These are phyloP conservation scores for Fusarium abutilonis DNA, from an alignment of 2,329 filamentous ascomycete genomes.

Conservation along the genomic window DNA sequence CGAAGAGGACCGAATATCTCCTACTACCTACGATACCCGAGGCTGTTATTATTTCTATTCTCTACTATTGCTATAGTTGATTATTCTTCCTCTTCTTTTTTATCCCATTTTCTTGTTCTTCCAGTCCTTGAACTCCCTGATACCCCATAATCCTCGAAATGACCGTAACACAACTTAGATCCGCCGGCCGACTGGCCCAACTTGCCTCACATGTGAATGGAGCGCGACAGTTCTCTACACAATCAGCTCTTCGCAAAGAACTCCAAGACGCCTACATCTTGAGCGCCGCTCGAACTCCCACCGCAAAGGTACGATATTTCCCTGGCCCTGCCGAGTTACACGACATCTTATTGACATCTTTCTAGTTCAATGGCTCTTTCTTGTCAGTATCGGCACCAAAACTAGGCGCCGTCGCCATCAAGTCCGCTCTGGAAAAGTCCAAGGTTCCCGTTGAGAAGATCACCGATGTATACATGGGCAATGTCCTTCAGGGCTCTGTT, in stretches of 20 bases:
- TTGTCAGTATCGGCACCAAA: constrained; percentile 83
- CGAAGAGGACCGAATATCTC: constrained; percentile 50
- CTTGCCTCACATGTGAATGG: constrained; percentile 54
- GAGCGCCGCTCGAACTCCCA: constrained; percentile 88
- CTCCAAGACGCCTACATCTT: constrained; percentile 94
- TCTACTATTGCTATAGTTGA: constrained; percentile 10
- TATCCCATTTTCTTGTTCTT: neutral
- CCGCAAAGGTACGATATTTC: constrained; percentile 73
- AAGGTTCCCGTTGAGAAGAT: constrained; percentile 82
- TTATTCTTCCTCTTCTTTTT: constrained; percentile 1
- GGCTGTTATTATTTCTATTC: constrained; percentile 19
- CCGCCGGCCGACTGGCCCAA: constrained; percentile 49
- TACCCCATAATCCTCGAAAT: constrained; percentile 29
- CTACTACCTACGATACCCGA: constrained; percentile 32
- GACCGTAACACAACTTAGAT: constrained; percentile 47
- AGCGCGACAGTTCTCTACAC: constrained; percentile 59
- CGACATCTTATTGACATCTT: constrained; percentile 1
- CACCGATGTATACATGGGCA: constrained; percentile 96
- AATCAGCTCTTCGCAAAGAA: constrained; percentile 64
- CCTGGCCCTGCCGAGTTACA: neutral
- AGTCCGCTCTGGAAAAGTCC: constrained; percentile 87
- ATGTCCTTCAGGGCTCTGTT: constrained; percentile 84
- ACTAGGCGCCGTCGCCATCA: constrained; percentile 91
- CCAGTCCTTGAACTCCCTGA: constrained; percentile 7
- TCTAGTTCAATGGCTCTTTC: constrained; percentile 92